A percentile compares a stretch with the other conserved stretches of the same genome.
Evolutionary conservation across 148 eudicot genomes (phyloP).

Genomic region (Rhododendron simsii): DNA sequence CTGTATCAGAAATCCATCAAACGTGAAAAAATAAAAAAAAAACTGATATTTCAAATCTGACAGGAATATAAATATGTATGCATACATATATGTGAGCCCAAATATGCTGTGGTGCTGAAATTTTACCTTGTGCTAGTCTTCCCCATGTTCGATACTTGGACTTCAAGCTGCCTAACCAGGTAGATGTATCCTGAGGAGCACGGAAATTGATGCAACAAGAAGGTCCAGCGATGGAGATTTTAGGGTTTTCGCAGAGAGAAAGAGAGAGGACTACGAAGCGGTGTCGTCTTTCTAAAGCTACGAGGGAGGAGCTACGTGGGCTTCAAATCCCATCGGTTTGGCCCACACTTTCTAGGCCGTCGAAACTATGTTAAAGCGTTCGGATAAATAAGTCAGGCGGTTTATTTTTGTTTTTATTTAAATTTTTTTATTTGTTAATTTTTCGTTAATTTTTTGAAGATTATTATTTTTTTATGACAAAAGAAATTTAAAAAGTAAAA

Average conservation of each 20-base stretch:
- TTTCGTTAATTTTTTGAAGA: too few species aligned
- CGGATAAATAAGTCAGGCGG: too few species aligned
- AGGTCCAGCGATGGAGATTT: not conserved
- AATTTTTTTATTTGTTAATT: too few species aligned
- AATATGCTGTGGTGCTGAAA: not conserved
- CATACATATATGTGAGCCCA: not conserved
- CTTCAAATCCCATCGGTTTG: not conserved
- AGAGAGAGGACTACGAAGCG: not conserved
- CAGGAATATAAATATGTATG: not conserved
- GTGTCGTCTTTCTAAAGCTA: not conserved
- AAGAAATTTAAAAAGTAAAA: too few species aligned
- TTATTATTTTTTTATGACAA: too few species aligned
- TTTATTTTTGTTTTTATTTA: too few species aligned
- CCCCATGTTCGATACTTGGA: conserved; percentile 13
- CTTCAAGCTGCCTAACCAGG: not conserved
- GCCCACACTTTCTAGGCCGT: not conserved
- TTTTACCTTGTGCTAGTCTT: conserved; percentile 16
- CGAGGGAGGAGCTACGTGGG: not conserved
- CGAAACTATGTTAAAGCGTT: not conserved
- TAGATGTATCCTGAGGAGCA: not conserved
- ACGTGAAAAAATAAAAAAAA: not conserved
- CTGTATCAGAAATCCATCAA: conserved; percentile 21
- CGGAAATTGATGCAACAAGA: not conserved
- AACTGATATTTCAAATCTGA: not conserved
- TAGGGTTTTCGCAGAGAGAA: not conserved